A percentile compares a stretch with the other conserved stretches of the same genome.
These are phyloP conservation scores for Rhizopus arrhizus DNA, from an alignment of 371 early-diverging fungal genomes.

Conservation along the genomic window DNA sequence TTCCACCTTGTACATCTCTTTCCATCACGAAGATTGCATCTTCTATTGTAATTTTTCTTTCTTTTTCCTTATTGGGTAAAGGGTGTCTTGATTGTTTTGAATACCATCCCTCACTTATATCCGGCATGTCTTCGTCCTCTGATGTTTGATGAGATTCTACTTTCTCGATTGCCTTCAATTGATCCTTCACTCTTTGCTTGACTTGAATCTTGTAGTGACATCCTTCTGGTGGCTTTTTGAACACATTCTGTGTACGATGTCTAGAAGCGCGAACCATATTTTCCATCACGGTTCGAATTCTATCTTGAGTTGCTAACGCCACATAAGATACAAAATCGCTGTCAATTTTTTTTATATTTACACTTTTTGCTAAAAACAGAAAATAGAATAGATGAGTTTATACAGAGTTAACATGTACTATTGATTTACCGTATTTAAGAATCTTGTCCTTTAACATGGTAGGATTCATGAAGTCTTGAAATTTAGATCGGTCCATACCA, in stretches of 20 bases:
- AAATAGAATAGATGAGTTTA: not conserved
- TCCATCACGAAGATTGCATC: conserved; percentile 78
- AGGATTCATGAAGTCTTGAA: conserved; percentile 62
- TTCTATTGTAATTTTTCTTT: conserved; percentile 63
- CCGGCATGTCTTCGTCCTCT: conserved; percentile 47
- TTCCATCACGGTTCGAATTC: conserved; percentile 65
- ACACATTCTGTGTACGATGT: conserved; percentile 70
- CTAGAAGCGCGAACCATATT: conserved; percentile 71
- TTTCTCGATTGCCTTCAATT: conserved; percentile 70
- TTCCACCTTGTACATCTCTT: conserved; percentile 68
- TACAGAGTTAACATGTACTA: not conserved
- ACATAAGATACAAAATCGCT: conserved; percentile 70
- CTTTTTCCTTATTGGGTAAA: conserved; percentile 11
- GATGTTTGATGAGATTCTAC: conserved; percentile 58
- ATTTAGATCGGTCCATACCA: conserved; percentile 54
- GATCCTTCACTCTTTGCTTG: conserved; percentile 68
- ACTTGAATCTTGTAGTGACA: conserved; percentile 69
- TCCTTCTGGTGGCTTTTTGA: conserved; percentile 61
- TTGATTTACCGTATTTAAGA: conserved; percentile 43
- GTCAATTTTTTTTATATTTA: conserved; percentile 56
- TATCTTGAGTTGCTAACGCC: conserved; percentile 73
- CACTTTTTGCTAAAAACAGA: conserved; percentile 31
- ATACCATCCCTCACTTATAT: conserved; percentile 22
- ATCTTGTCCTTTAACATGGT: conserved; percentile 43
- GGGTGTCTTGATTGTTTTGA: conserved; percentile 15